Conservation (phyloP, 208 protist species). For the Crithidia thermophila region DNA sequence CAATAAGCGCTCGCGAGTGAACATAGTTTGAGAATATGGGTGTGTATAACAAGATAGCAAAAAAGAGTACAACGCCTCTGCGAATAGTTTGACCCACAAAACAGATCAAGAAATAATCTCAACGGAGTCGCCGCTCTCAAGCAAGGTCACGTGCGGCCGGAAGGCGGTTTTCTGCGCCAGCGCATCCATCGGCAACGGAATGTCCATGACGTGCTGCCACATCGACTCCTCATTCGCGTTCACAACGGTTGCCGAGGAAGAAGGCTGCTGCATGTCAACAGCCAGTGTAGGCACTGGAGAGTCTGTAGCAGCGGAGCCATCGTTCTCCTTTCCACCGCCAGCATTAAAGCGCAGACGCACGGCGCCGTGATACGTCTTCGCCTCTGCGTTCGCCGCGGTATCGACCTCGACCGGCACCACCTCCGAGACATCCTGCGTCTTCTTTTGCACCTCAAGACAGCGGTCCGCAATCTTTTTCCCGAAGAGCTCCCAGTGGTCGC, state of each 20-base stretch:
- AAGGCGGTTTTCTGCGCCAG: slow-evolving; percentile 35
- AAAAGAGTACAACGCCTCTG: background rate
- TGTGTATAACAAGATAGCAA: too few species aligned
- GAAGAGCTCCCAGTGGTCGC: slow-evolving; percentile 68
- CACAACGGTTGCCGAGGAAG: background rate
- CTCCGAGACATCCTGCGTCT: background rate
- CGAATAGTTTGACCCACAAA: background rate
- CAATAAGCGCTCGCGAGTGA: too few species aligned
- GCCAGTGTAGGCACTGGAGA: background rate
- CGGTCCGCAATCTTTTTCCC: slow-evolving; percentile 32
- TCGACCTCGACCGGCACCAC: background rate
- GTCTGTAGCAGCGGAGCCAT: background rate
- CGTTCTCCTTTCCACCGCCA: background rate
- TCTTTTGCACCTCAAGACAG: slow-evolving; percentile 18
- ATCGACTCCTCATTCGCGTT: background rate
- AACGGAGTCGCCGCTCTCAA: slow-evolving; percentile 56
- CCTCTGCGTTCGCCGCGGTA: background rate
- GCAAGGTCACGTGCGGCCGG: slow-evolving; percentile 62
- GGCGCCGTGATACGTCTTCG: background rate
- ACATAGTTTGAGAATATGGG: too few species aligned
- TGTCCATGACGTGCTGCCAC: slow-evolving; percentile 39
- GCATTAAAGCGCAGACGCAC: slow-evolving; percentile 13
- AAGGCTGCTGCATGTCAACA: background rate
- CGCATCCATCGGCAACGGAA: slow-evolving; percentile 22
- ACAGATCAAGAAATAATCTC: slow-evolving; percentile 15